Evolutionary conservation across 805 yeast species (phyloP), one percentile per base, ranked within the genome.

Genomic region (Saturnispora serradocipensis): DNA sequence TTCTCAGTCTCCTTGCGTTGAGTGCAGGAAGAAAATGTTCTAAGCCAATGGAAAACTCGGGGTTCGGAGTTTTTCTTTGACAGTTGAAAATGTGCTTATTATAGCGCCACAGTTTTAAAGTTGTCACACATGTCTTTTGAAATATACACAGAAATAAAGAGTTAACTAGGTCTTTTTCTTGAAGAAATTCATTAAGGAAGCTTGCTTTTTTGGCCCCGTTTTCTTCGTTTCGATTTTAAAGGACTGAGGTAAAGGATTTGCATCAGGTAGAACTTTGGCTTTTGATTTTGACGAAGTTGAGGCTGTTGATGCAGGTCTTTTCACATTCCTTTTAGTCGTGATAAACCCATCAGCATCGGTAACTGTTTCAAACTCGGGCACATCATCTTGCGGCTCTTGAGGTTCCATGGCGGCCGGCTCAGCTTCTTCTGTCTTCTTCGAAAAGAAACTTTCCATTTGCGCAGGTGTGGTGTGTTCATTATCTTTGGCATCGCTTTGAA

Each of bases 271-370:
- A 7, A 46, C 38, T 15, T 51, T 45, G 45, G 39, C 8, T 24
- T 49, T 25, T 34, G 28, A 35, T 34, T 43, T 43, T 13, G 49
- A 25, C 10, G 28, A 25, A 7, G 38, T 38, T 36, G 49, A 46
- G 13, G 45, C 38, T 5, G 44, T 11, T 40, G 30, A 5, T 10
- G 44, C 15, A 10, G 42, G 42, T 9, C 42, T 38, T 18, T 40
- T 40, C 3, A 40, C 44, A 42, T 53, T 51, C 18, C 53, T 52
- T 22, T 54, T 58, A 1, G 62, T 59, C 3, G 63, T 63, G 20
- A 66, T 48, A 34, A 59, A 66, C 5, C 70, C 70, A 38, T 66
- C 69, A 13, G 61, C 64, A 46, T 66, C 69, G 20, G 57, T 57
- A 20, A 58, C 62, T 2, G 63, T 58, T 45, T 59, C 65, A 20